Base-by-base conservation (phyloP, 108 stramenopile species). In the Nitzschia sp. region DNA sequence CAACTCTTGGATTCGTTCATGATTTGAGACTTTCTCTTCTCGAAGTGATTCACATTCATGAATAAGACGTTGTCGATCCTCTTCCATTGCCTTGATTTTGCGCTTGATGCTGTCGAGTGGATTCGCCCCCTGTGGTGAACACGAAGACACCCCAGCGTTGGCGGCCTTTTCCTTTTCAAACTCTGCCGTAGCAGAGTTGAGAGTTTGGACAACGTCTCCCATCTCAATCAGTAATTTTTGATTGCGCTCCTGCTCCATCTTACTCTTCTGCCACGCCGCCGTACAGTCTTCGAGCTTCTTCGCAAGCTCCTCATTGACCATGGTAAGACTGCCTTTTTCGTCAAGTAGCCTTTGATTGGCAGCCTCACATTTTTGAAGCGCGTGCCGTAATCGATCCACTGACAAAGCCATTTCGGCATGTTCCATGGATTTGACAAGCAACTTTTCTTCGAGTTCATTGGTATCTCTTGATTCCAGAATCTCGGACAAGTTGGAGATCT, bases 31-130 rank as follows among this genome's bases (percentile, higher is more conserved):
- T 44, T 52, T 52, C 2, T 75, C 73, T 63, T 55, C 21, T 0
- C 44, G 58, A 1, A 75, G 31, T 9, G 13, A 16, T 15, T 45
- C 30, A 26, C 58, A 35, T 21, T 61, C 58, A 0, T 45, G 16
- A 0, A 48, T n/a, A 9, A 54, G 36, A n/a, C 35, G 29, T 36
- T 58, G 44, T 2, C 68, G 55, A 19, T 69, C 68, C n/a, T 54
- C 45, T 54, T 75, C 73, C 19, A 75, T 75, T 0, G 73, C 66
- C 23, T 61, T 33, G 30, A 75, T 68, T 53, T 75, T 75, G 33
- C 73, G 57, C n/a, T 53, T 66, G 16, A 75, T 66, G 35, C 68
- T 75, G 34, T 73, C 27, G 1, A 73, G 26, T 36, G 72, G 69
- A 27, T n/a, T 36, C n/a, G n/a, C n/a, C n/a, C n/a, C n/a, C n/a